Conservation (phyloP, 441 rosid genomes). For the Theobroma grandiflorum region DNA sequence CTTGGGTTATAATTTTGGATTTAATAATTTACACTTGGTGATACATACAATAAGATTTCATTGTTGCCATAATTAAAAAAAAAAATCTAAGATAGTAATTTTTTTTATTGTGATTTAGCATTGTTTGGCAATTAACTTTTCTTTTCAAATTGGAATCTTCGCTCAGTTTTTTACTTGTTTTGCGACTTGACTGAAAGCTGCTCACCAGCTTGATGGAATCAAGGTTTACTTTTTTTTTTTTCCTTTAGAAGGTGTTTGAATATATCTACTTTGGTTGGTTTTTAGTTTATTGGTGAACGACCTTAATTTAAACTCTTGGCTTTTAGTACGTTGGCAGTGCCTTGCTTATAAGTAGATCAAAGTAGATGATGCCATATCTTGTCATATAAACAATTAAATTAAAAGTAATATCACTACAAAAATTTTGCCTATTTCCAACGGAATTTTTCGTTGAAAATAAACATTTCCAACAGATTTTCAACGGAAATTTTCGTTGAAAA, state of each 20-base stretch:
- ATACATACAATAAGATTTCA: neutral
- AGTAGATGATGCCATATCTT: neutral
- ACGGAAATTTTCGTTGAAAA: too few species aligned
- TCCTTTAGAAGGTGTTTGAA: neutral
- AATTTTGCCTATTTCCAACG: too few species aligned
- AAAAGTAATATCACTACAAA: neutral
- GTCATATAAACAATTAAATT: neutral
- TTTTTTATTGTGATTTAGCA: neutral
- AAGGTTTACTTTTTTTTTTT: neutral
- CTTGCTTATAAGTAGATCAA: neutral
- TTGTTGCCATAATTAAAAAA: neutral
- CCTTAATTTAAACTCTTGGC: neutral
- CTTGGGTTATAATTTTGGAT: too few species aligned
- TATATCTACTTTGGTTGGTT: neutral
- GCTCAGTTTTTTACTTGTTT: neutral
- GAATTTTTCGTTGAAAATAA: too few species aligned
- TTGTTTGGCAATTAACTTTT: neutral
- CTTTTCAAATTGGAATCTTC: neutral
- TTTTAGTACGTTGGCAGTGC: neutral
- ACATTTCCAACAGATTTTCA: too few species aligned
- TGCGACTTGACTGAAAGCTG: constrained; percentile 1
- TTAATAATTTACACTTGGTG: neutral
- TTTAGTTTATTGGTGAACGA: neutral
- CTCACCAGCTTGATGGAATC: constrained; percentile 12
- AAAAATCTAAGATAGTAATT: too few species aligned